Evolutionary conservation across 331 rosid species (phyloP).

Genomic region (Quercus phellos): DNA sequence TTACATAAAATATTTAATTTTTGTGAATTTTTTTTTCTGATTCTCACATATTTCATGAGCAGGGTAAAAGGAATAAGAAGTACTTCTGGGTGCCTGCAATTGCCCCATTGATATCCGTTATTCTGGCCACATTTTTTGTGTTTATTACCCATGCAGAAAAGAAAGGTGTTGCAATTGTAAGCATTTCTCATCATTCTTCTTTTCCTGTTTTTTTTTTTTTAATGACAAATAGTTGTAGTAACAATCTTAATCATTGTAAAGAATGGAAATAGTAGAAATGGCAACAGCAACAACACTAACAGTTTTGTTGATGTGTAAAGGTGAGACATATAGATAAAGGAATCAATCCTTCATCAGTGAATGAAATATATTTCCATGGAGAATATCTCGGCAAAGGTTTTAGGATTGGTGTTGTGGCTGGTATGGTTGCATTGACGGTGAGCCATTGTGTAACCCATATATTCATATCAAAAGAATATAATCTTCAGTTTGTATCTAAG

Average conservation of each 20-base stretch:
- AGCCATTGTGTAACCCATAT: conserved; percentile 31
- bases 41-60: conserved; percentile 23
- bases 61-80: conserved; percentile 81
- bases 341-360: conserved; percentile 79
- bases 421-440: conserved; percentile 84
- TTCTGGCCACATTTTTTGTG: conserved; percentile 76
- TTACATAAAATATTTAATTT: neutral
- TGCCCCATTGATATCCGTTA: conserved; percentile 76
- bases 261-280: neutral
- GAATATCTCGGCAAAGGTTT: conserved; percentile 66
- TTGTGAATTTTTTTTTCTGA: conserved; percentile 23
- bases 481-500: conserved; percentile 7
- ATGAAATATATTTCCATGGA: conserved; percentile 59
- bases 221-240: neutral
- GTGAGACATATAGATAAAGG: conserved; percentile 74
- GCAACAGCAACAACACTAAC: conserved; percentile 3
- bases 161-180: conserved; percentile 82
- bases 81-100: conserved; percentile 95
- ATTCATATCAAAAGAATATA: conserved; percentile 15
- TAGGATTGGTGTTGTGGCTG: conserved; percentile 81
- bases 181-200: conserved; percentile 18
- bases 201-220: neutral
- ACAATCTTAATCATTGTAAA: neutral
- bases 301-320: conserved; percentile 41
- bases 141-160: conserved; percentile 84